These are phyloP conservation scores for Aurantiochytrium sp. DNA, from an alignment of 108 stramenopile species.

Conservation along the genomic window DNA sequence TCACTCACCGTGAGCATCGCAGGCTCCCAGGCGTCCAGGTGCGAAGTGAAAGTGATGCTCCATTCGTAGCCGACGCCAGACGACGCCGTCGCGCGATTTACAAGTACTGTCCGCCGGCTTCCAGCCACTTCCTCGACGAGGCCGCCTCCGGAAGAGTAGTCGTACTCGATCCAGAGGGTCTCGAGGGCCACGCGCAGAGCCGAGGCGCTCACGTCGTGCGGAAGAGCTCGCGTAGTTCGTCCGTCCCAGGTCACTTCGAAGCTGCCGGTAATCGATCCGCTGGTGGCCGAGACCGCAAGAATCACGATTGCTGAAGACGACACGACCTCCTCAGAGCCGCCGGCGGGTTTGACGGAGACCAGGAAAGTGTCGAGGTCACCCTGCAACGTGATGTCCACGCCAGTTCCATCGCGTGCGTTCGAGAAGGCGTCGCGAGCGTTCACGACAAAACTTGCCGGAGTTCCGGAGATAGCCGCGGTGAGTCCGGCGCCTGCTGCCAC, in stretches of 20 bases:
- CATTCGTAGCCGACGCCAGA: background rate
- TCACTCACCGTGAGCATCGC: background rate
- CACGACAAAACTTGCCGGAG: conserved; percentile 53
- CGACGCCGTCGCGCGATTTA: background rate
- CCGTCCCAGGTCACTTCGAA: background rate
- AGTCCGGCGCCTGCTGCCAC: conserved; percentile 56
- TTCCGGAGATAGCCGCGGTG: conserved; percentile 58
- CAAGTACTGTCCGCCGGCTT: background rate
- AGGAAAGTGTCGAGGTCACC: conserved; percentile 68
- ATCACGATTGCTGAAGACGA: conserved; percentile 65
- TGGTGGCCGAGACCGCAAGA: conserved; percentile 26
- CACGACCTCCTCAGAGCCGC: conserved; percentile 46
- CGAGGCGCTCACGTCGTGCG: conserved; percentile 18
- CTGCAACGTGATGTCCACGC: conserved; percentile 54
- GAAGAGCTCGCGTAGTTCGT: conserved; percentile 22
- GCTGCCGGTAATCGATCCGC: background rate
- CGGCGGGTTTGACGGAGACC: conserved; percentile 54
- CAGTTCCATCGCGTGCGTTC: conserved; percentile 55
- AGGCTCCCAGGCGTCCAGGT: background rate
- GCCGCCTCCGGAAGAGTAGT: conserved; percentile 1
- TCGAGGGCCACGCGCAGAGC: conserved; percentile 32
- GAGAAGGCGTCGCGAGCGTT: conserved; percentile 72
- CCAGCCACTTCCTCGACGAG: conserved; percentile 3
- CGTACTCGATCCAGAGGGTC: conserved; percentile 28
- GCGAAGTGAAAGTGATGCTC: conserved; percentile 4